Base-by-base conservation (phyloP, 768 basidiomycete genomes). In the Mycena pura region DNA sequence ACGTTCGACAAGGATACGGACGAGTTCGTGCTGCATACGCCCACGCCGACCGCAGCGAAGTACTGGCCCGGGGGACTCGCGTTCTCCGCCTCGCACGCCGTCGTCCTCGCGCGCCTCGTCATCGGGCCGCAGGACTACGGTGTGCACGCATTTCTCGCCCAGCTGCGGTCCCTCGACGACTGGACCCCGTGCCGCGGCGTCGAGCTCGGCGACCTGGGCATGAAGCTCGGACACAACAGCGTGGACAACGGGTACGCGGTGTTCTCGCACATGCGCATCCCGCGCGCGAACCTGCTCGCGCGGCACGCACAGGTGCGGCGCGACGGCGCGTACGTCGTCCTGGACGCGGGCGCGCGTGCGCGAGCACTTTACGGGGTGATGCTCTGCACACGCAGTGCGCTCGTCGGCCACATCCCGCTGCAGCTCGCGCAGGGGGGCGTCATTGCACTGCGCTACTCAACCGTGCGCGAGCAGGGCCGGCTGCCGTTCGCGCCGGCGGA, bases 51-150 rank as follows among this genome's bases (percentile, higher is more conserved):
- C 2, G 67, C 70, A 14, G 68, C 65, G 6, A 71, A 73, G 29
- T 71, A 68, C 57, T 73, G 69, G 72, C 67, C 68, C 5, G 70
- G 66, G 5, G 68, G 70, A 7, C 58, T 72, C 1, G 71, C 70
- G 15, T 68, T 63, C 47, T 64, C 71, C 8, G 44, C 58, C 13
- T 64, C 73, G 5, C 70, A 74, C 50, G 72, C 70, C 21, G 66
- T 73, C 21, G 67, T 72, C 21, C 69, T 71, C 66, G 72, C 72
- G 2, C 64, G 62, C 11, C 47, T 71, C 17, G 51, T 72, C 25
- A 57, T 69, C 14, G 21, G 17, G 11, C 41, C 27, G 2, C 56
- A 44, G 17, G 66, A 73, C 49, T 60, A 70, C 31, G 70, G 68
- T 34, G 60, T 68, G 36, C 72, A 72, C 48, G 61, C 66, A 0